Evolutionary conservation across 441 rosid genomes (phyloP).

Genomic region (Francoa sonchifolia): DNA sequence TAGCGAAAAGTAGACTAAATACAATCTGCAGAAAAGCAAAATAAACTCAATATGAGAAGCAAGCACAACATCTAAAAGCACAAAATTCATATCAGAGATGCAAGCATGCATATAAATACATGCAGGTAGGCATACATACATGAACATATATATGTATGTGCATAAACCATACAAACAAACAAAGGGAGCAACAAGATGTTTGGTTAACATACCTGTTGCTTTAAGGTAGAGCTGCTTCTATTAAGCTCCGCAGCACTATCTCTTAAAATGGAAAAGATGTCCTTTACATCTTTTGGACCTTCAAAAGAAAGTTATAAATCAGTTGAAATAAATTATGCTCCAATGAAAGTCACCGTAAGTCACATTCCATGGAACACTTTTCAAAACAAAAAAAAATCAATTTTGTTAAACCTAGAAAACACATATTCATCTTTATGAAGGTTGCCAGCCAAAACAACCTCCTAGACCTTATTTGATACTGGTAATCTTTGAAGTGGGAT

Average conservation of each 20-base stretch:
- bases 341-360: background rate
- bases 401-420: no score
- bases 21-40: conserved; percentile 52
- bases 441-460: no score
- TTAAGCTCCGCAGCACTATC: conserved; percentile 53
- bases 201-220: conserved; percentile 50
- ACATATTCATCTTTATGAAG: no score
- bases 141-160: background rate
- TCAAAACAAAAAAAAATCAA: background rate
- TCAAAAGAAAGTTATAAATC: conserved; percentile 14
- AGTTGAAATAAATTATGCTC: background rate
- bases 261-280: conserved; percentile 50
- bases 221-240: conserved; percentile 40
- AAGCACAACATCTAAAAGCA: conserved; percentile 1
- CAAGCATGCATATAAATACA: background rate
- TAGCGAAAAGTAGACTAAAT: conserved; percentile 68
- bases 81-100: no score
- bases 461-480: no score
- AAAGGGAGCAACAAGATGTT: conserved; percentile 7
- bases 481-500: no score
- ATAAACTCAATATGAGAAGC: conserved; percentile 5
- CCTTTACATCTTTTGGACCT: conserved; percentile 85
- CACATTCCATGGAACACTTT: no score
- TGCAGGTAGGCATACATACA: background rate
- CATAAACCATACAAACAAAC: conserved; percentile 4